phyloP scores from a whole-genome alignment of 768 basidiomycete species.

The Podaxis sp. region DNA sequence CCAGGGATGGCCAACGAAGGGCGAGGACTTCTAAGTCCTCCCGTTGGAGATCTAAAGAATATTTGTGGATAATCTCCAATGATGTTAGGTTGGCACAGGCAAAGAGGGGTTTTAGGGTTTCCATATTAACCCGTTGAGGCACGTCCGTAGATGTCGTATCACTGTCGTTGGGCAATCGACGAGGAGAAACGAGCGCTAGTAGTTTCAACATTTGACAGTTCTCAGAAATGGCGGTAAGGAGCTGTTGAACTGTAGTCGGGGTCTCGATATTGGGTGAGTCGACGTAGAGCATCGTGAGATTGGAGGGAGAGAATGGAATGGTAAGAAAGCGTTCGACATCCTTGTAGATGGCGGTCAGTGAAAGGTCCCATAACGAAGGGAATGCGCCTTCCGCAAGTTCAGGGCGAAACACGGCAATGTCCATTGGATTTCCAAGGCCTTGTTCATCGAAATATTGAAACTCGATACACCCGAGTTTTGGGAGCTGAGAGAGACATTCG shows the following conservation, averaged over 20 bases:
- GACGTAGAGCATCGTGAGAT: slow-evolving; percentile 8
- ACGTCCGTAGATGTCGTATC: not conserved
- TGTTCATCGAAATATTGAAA: slow-evolving; percentile 14
- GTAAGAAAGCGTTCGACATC: slow-evolving; percentile 12
- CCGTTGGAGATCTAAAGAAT: slow-evolving; percentile 31
- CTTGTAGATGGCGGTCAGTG: slow-evolving; percentile 3
- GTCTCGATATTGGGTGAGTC: slow-evolving; percentile 3
- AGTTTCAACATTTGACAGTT: slow-evolving; percentile 13
- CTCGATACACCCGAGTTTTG: slow-evolving; percentile 15
- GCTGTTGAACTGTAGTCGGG: slow-evolving; percentile 1
- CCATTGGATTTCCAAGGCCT: slow-evolving; percentile 4
- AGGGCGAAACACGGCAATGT: slow-evolving; percentile 3
- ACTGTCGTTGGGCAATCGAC: not conserved
- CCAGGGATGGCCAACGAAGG: slow-evolving; percentile 38
- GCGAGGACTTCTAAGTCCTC: slow-evolving; percentile 44
- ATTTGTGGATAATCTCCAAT: slow-evolving; percentile 32
- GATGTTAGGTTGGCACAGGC: slow-evolving; percentile 27
- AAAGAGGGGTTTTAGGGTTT: slow-evolving; percentile 28
- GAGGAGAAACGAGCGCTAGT: slow-evolving; percentile 5
- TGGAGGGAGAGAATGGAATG: slow-evolving; percentile 9
- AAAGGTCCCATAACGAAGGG: slow-evolving; percentile 12
- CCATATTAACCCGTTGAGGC: slow-evolving; percentile 17
- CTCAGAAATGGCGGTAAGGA: slow-evolving; percentile 10
- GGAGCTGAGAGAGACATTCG: slow-evolving; percentile 7
- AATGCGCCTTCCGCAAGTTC: slow-evolving; percentile 12